These are phyloP conservation scores for Jatropha podagrica DNA, from an alignment of 441 rosid genomes.

Conservation along the genomic window DNA sequence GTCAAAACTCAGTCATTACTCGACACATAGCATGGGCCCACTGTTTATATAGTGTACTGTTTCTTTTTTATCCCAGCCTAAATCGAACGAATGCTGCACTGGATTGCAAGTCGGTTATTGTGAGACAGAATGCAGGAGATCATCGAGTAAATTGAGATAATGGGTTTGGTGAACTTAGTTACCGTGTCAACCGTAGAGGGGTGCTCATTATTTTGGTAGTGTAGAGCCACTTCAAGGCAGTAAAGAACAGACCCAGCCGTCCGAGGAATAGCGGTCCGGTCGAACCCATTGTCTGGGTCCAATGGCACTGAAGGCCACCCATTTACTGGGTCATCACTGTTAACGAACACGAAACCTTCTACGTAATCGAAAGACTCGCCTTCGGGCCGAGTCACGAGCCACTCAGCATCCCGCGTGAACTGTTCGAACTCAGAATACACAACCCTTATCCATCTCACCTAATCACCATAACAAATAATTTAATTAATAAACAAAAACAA, in stretches of 20 bases:
- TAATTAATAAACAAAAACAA: slow-evolving; percentile 7
- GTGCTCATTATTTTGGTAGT: slow-evolving; percentile 43
- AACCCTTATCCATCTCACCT: slow-evolving; percentile 94
- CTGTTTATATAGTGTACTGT: background rate
- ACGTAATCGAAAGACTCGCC: slow-evolving; percentile 75
- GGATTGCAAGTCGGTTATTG: background rate
- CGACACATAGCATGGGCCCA: slow-evolving; percentile 16
- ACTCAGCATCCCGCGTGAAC: slow-evolving; percentile 73
- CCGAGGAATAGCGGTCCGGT: slow-evolving; percentile 42
- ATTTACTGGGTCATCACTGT: slow-evolving; percentile 73
- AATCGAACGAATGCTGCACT: background rate
- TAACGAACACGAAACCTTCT: slow-evolving; percentile 85
- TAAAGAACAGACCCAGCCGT: slow-evolving; percentile 74
- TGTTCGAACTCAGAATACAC: slow-evolving; percentile 73
- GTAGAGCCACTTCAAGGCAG: slow-evolving; percentile 79
- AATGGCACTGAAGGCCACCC: slow-evolving; percentile 85
- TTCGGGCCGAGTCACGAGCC: slow-evolving; percentile 55
- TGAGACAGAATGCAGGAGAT: slow-evolving; percentile 12
- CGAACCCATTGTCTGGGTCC: slow-evolving; percentile 38
- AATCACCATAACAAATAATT: slow-evolving; percentile 19
- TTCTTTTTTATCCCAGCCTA: background rate
- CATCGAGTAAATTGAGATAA: background rate
- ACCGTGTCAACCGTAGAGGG: slow-evolving; percentile 61
- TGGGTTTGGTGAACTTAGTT: slow-evolving; percentile 20
- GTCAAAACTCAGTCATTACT: slow-evolving; percentile 34